Base-by-base conservation (phyloP, 345 rosid genomes). In the Citrus unshiu region DNA sequence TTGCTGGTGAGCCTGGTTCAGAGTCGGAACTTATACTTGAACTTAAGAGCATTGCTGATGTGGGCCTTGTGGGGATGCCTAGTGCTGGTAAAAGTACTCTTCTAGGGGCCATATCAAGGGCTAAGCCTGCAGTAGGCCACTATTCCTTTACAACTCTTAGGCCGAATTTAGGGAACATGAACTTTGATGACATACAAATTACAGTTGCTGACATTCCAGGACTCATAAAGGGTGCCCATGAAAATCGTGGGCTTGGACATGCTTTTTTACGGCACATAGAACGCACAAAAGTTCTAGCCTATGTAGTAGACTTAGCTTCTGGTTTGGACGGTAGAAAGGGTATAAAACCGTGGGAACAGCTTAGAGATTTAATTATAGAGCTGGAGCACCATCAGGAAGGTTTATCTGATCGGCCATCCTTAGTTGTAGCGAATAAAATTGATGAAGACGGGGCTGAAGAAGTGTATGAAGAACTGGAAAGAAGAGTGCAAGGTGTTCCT, bases 141-240 rank as follows among this genome's bases (percentile, higher is more conserved):
- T 91, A 93, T 29, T 95, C 98, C 63, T 95, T 92, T 88, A 95
- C 99, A 19, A 95, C 97, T 14, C 88, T 93, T 0, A 85, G 98
- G 69, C 99, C 99, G 1, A 95, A 93, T 80, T 78, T 95, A 81
- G 99, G 99, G 60, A 95, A 92, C 64, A 73, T 93, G 43, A 92
- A 89, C 80, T 92, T 87, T 10, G 91, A 92, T 0, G 95, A 95
- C 81, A 82, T 95, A 81, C 92, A 97, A 43, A 88, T 95, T 73
- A 93, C 96, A 9, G 95, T 95, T 78, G 99, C 99, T 1, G 99
- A 95, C 79, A 91, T 95, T 72, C 98, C 99, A 0, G 99, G 99
- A 68, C 95, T 95, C 32, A 90, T 95, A 80, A 92, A 89, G 85
- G 97, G 97, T 35, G 98, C 97, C 67, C 96, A 95, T 70, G 89